A percentile compares a stretch with the other conserved stretches of the same genome.
Conservation (phyloP, 208 protist species). For the Phytomonas sp. region DNA sequence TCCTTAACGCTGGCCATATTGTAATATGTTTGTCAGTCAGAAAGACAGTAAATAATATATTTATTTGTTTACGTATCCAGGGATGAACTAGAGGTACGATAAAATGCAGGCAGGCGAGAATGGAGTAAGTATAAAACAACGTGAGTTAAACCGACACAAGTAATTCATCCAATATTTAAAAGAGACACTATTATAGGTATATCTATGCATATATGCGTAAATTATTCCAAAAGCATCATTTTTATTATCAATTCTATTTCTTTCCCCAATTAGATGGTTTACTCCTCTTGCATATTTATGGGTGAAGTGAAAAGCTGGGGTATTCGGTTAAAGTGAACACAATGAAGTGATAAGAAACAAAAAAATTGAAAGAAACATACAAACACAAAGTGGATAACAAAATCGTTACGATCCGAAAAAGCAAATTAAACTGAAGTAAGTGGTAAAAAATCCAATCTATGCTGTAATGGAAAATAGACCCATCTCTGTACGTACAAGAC, state of each 20-base stretch:
- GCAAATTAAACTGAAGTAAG: not conserved
- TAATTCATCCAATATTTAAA: not conserved
- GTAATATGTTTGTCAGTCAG: not conserved
- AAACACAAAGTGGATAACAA: conserved; percentile 7
- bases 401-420: conserved; percentile 1
- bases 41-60: not conserved
- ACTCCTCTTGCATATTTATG: not conserved
- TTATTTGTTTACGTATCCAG: not conserved
- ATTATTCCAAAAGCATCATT: not conserved
- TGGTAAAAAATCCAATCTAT: not conserved
- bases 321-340: not conserved
- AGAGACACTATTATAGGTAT: conserved; percentile 1
- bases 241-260: not conserved
- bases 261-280: too few species aligned
- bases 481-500: too few species aligned
- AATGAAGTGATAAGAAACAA: conserved; percentile 2
- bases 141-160: not conserved
- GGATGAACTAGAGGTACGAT: too few species aligned
- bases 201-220: not conserved
- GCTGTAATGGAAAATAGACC: not conserved
- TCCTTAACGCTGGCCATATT: conserved; percentile 18
- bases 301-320: not conserved
- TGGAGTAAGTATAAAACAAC: conserved; percentile 5
- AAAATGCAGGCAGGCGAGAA: not conserved
- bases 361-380: not conserved